Conservation (phyloP, 2,329 filamentous ascomycete genomes). For the Cladosporium sp. region DNA sequence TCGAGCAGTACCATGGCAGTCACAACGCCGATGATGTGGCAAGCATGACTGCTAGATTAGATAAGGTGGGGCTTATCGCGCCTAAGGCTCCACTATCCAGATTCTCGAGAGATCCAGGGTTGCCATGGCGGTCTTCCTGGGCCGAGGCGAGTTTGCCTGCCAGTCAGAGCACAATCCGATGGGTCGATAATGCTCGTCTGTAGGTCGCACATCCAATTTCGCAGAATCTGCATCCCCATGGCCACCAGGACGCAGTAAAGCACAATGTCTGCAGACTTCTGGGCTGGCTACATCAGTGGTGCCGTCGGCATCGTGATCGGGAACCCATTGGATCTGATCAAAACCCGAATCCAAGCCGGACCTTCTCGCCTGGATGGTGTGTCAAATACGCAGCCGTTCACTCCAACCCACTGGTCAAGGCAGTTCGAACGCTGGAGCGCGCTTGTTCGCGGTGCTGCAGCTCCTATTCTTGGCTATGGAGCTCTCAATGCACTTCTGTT, state of each 20-base stretch:
- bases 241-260: background rate
- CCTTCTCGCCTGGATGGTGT: slow-evolving; percentile 24
- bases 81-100: background rate
- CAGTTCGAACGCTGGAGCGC: slow-evolving; percentile 27
- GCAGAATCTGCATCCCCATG: background rate
- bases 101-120: background rate
- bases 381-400: slow-evolving; percentile 19
- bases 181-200: background rate
- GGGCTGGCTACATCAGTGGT: slow-evolving; percentile 87
- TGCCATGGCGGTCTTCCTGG: background rate
- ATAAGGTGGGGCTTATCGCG: background rate
- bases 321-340: slow-evolving; percentile 71
- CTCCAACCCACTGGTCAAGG: slow-evolving; percentile 15
- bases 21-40: slow-evolving; percentile 1
- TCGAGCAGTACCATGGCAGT: background rate
- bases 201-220: background rate
- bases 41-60: background rate
- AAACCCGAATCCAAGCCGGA: slow-evolving; percentile 77
- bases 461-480: slow-evolving; percentile 85
- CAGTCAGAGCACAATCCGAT: background rate
- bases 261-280: slow-evolving; percentile 83
- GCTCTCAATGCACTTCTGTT: slow-evolving; percentile 89
- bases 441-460: slow-evolving; percentile 65
- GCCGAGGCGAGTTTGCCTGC: background rate
- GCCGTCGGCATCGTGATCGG: slow-evolving; percentile 84